Evolutionary conservation across 2,329 filamentous ascomycete genomes (phyloP).

Genomic region (Knufia fluminis): DNA sequence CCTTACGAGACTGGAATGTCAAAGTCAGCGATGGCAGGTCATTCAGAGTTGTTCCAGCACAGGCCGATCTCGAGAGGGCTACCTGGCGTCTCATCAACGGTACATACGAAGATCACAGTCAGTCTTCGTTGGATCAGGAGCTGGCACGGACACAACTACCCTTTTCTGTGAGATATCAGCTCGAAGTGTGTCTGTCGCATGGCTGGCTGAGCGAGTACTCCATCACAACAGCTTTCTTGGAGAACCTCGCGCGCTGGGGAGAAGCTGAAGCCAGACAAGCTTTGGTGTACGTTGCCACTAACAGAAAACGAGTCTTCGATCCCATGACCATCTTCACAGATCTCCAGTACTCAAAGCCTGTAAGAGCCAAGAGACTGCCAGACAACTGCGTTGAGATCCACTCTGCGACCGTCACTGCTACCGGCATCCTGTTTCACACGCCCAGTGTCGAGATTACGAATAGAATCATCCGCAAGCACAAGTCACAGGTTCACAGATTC

Average conservation of each 20-base stretch:
- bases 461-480: conserved; percentile 67
- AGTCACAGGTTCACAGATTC: conserved; percentile 64
- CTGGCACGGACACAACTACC: conserved; percentile 38
- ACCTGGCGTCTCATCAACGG: conserved; percentile 36
- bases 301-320: conserved; percentile 53
- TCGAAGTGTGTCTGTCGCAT: conserved; percentile 86
- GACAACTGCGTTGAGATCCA: conserved; percentile 65
- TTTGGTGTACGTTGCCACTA: conserved; percentile 64
- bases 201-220: conserved; percentile 67
- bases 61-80: conserved; percentile 33
- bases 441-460: conserved; percentile 82
- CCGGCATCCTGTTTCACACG: conserved; percentile 66
- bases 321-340: conserved; percentile 64
- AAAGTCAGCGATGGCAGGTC: conserved; percentile 34
- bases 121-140: conserved; percentile 14
- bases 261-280: conserved; percentile 51
- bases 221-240: conserved; percentile 58
- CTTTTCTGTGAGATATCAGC: conserved; percentile 74
- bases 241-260: conserved; percentile 46
- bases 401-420: conserved; percentile 74
- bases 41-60: conserved; percentile 33
- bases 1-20: conserved; percentile 67
- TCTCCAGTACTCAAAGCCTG: conserved; percentile 35
- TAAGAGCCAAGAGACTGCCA: conserved; percentile 49
- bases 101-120: conserved; percentile 14